Evolutionary conservation across 2,329 filamentous ascomycete species (phyloP).

Genomic region (Sclerotinia subarctica): DNA sequence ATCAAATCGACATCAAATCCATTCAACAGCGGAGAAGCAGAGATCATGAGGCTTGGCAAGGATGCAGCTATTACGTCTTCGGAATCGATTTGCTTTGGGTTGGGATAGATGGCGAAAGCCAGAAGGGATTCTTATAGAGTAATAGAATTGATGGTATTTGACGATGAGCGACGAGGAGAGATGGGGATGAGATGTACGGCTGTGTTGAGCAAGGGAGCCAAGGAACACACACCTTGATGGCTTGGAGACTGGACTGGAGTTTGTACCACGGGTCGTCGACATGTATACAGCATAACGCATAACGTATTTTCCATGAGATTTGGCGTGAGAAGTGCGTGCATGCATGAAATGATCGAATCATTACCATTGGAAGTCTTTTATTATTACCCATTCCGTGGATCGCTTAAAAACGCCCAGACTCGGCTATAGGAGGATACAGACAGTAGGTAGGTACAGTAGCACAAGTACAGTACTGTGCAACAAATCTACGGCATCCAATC

Average conservation of each 20-base stretch:
- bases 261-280: no score
- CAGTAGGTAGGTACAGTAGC: no score
- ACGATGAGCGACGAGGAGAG: no score
- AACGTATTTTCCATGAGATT: neutral
- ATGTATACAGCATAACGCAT: no score
- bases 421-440: neutral
- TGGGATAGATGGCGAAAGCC: neutral
- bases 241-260: no score
- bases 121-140: slow-evolving; percentile 9
- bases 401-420: neutral
- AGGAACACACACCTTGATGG: neutral
- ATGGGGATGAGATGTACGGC: no score
- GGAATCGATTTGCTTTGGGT: neutral
- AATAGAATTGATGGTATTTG: slow-evolving; percentile 7
- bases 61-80: slow-evolving; percentile 20
- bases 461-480: no score
- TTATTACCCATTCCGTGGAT: neutral
- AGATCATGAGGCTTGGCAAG: slow-evolving; percentile 12
- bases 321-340: neutral
- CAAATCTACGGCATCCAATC: no score
- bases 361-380: neutral
- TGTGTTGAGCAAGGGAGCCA: no score
- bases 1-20: neutral
- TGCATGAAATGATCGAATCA: neutral
- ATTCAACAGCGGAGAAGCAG: slow-evolving; percentile 16